Evolutionary conservation across 345 rosid species (phyloP), one percentile per base, ranked within the genome.

Genomic region (Linum trigynum): DNA sequence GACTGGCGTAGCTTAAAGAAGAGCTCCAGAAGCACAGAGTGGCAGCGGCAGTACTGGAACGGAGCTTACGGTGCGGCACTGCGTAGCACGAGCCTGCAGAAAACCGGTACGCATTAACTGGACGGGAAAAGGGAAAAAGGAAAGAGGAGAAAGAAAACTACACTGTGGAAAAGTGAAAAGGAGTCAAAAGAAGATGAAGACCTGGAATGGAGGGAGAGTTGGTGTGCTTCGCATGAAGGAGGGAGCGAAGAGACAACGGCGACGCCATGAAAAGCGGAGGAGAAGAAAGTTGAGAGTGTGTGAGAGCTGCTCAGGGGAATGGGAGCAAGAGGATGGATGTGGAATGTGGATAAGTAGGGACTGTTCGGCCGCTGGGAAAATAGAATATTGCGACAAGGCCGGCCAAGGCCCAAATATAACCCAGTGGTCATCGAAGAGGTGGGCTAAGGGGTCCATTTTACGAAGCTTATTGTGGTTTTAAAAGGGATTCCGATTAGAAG

Each of bases 191-290:
- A 69, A 65, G 58, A 84, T 2, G 51, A 69, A 65, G 58, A 84
- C 89, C 86, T 36, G 88, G 65, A 59, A 67, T 63, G 57, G 66
- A 81, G 68, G 84, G 67, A 67, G 75, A 65, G 66, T 72, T 83
- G 11, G 70, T 10, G 53, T 48, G 79, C 55, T 77, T 79, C 65
- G 73, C 62, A 37, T 66, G 80, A 73, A 75, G 68, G 61, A 68
- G 36, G 68, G 88, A 71, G 8, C 68, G 69, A 3, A 79, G 61
- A 60, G 81, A 81, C 76, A 82, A 76, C 5, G 84, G 81, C 63
- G 85, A 58, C 2, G 96, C 92, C 94, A 86, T 86, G 67, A 62
- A 39, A 75, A 63, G 38, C 39, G 50, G 38, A 67, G 39, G 14
- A 12, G 6, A 3, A 23, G 55, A 12, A 42, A 60, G 12, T 41